A percentile compares a stretch with the other conserved stretches of the same genome.
phyloP scores from a whole-genome alignment of 306 rosid species.

The Glycine tomentella region DNA sequence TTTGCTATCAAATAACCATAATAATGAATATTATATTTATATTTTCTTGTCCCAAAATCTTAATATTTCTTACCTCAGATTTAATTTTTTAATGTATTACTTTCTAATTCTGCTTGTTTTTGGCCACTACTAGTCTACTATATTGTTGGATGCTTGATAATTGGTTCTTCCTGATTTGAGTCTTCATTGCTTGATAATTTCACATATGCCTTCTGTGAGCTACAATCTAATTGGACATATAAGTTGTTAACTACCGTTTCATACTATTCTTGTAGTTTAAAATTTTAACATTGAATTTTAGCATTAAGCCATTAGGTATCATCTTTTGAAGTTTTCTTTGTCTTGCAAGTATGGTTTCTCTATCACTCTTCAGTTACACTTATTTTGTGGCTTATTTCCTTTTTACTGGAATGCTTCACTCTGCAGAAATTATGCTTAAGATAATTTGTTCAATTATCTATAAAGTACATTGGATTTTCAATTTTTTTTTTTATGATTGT shows the following conservation, averaged over 20 bases:
- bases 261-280: constrained; percentile 1
- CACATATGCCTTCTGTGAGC: neutral
- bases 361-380: constrained; percentile 17
- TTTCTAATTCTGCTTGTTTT: too few species aligned
- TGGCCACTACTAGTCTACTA: neutral
- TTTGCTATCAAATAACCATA: neutral
- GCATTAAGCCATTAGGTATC: constrained; percentile 5
- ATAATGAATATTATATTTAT: neutral
- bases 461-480: neutral
- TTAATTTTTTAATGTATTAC: too few species aligned
- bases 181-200: neutral
- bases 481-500: constrained; percentile 31
- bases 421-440: constrained; percentile 21
- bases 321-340: constrained; percentile 1
- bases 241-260: neutral
- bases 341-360: constrained; percentile 31
- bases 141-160: neutral
- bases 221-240: constrained; percentile 5
- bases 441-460: constrained; percentile 32
- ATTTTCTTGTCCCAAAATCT: neutral
- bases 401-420: constrained; percentile 34
- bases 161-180: neutral
- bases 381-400: constrained; percentile 4
- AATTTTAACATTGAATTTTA: neutral
- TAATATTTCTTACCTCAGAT: too few species aligned